Conservation (phyloP, 1,284 basidiomycete genomes). For the Uromyces viciae-fabae region DNA sequence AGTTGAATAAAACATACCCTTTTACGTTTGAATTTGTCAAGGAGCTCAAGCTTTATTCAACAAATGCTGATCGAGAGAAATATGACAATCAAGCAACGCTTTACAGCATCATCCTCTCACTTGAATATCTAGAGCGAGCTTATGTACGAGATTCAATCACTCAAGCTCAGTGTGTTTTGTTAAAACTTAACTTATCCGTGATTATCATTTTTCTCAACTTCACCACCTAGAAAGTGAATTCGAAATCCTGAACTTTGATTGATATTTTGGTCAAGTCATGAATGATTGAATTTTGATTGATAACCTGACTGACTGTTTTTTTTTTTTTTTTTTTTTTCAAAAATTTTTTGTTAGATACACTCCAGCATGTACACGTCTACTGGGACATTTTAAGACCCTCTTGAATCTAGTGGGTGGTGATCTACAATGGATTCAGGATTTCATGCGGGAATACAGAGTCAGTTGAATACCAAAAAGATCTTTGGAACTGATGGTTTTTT, state of each 20-base stretch:
- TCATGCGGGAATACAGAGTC: constrained; percentile 85
- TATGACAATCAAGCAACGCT: constrained; percentile 84
- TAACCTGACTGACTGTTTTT: neutral
- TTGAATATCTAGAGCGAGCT: constrained; percentile 91
- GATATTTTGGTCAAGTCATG: no score
- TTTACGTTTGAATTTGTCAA: constrained; percentile 55
- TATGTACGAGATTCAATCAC: constrained; percentile 89
- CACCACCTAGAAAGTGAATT: no score
- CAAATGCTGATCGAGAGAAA: constrained; percentile 82
- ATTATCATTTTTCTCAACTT: no score
- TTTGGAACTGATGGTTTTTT: constrained; percentile 5
- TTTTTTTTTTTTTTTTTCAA: constrained; percentile 46
- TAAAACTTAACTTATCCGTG: neutral
- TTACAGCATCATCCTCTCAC: constrained; percentile 81
- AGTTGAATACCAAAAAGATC: constrained; percentile 52
- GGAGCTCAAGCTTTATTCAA: constrained; percentile 82
- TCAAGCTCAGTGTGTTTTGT: constrained; percentile 72
- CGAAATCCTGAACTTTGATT: no score
- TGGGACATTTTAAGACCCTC: constrained; percentile 96
- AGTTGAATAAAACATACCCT: neutral
- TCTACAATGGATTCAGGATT: constrained; percentile 75
- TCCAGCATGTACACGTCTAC: constrained; percentile 82
- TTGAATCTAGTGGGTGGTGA: constrained; percentile 84
- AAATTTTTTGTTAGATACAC: constrained; percentile 90
- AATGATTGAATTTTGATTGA: no score